Evolutionary conservation across 2,329 filamentous ascomycete species (phyloP), one percentile per base, ranked within the genome.

Genomic region (Fusarium annulatum): DNA sequence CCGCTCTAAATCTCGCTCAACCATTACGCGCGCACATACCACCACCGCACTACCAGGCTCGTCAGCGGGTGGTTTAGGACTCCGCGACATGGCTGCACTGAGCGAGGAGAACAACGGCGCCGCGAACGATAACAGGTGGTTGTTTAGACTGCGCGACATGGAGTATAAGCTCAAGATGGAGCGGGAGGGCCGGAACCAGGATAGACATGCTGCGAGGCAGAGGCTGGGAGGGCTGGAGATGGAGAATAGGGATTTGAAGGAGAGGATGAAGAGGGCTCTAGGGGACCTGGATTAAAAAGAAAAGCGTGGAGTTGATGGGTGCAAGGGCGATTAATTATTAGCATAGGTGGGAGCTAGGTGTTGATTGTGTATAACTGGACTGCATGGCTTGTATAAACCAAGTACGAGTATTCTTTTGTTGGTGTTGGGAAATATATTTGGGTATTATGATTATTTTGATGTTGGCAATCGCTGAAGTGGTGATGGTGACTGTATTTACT

Each of bases 121-220:
- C 57, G 64, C 67, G 30, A 72, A 73, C 43, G 92, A 96, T 76
- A 92, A 93, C 73, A 90, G 93, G 75, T 97, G 94, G 94, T 91
- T 97, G 73, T 89, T 97, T 72, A 86, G 96, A 11, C 86, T 98
- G 39, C 91, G 94, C 64, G 95, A 98, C 80, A 85, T 98, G 75
- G 96, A 99, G 85, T 89, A 92, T 74, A 90, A 97, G 76, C 86
- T 99, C 23, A 97, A 97, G 81, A 91, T 93, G 51, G 96, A 99
- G 84, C 86, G 96, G 19, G 96, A 98, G 82, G 95, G 92, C 2
- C 86, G 96, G 49, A 86, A 97, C 60, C 86, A 97, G 65, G 96
- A 99, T 83, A 90, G 96, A 7, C 92, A 89, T 53, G 95, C 94
- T 30, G 96, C 96, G 34, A 86, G 94, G 61, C 93, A 95, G 84